Evolutionary conservation across 2,329 filamentous ascomycete genomes (phyloP), one percentile per base, ranked within the genome.

Genomic region (Stachybotrys chartarum): DNA sequence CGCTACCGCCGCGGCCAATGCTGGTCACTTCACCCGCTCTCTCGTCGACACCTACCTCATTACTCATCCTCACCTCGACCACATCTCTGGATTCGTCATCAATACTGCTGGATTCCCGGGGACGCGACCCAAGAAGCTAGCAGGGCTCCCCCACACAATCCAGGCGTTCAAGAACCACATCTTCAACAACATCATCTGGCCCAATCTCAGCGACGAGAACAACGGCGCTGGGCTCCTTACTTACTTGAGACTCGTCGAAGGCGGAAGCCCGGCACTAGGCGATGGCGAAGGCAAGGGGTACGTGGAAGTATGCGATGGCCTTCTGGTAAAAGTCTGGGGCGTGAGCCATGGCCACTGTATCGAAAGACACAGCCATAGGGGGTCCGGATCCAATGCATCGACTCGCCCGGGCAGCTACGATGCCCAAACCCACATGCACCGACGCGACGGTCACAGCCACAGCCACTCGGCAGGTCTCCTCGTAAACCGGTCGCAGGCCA

Each of bases 151-250:
- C 0, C 87, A 85, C 31, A 96, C 93, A n/a, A 92, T 99, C 53
- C 81, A 90, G 50, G 92, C 93, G 0, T 86, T 99, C 71, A 97
- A 96, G 69, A 85, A 79, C 1, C 92, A 99, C 71, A 90, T 99
- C 57, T 99, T 99, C 77, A 99, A 99, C 72, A 95, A 97, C 66
- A 77, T 96, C 56, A 96, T 97, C 54, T 99, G 94, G 94, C 94
- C 94, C 0, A 99, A 99, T 63, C 75, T 99, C 45, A 95, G 91
- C 0, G 93, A 99, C 66, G 94, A 99, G 72, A 94, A 96, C 68
- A 91, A 92, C 39, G 94, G 94, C 30, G 92, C 92, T 5, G 94
- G 94, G 0, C 80, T 99, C 31, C 85, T 99, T 39, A 96, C 91
- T 0, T 97, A 96, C 63, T 86, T 91, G 68, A 84, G 94, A 16